Percentiles rank a stretch among this genome's conserved stretches.
Conservation (phyloP, 257 asterid species). For the Leonotis leonurus region DNA sequence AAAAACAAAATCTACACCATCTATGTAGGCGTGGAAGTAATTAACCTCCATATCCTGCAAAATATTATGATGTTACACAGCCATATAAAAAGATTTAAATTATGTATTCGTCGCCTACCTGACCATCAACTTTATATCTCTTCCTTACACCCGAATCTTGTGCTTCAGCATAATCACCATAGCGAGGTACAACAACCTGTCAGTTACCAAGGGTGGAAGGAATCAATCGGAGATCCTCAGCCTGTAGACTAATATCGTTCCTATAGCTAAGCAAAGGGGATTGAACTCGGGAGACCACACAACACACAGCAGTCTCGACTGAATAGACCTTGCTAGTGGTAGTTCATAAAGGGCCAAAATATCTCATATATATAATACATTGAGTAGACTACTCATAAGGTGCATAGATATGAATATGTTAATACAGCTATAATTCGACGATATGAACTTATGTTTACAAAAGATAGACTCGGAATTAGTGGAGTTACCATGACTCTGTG, state of each 20-base stretch:
- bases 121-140: conserved; percentile 73
- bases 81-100: not conserved
- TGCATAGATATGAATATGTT: not conserved
- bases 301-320: not conserved
- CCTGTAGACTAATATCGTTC: not conserved
- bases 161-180: conserved; percentile 69
- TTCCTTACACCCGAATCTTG: conserved; percentile 65
- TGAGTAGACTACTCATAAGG: not conserved
- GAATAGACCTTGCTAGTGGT: not conserved
- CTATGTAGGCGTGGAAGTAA: conserved; percentile 81
- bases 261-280: not conserved
- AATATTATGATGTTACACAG: conserved; percentile 17
- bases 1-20: conserved; percentile 95
- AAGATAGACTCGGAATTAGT: not conserved
- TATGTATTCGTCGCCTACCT: conserved; percentile 37
- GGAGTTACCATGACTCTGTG: conserved; percentile 93
- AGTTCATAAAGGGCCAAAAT: not conserved
- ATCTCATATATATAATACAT: not conserved
- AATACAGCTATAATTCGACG: not conserved
- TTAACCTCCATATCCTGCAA: conserved; percentile 86
- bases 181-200: conserved; percentile 84
- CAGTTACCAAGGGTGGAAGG: conserved; percentile 11
- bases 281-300: too few relatives aligned
- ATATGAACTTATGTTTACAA: not conserved
- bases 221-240: conserved; percentile 3